phyloP scores from a whole-genome alignment of 1,284 basidiomycete genomes.

The Cutaneotrichosporon spelunceum region DNA sequence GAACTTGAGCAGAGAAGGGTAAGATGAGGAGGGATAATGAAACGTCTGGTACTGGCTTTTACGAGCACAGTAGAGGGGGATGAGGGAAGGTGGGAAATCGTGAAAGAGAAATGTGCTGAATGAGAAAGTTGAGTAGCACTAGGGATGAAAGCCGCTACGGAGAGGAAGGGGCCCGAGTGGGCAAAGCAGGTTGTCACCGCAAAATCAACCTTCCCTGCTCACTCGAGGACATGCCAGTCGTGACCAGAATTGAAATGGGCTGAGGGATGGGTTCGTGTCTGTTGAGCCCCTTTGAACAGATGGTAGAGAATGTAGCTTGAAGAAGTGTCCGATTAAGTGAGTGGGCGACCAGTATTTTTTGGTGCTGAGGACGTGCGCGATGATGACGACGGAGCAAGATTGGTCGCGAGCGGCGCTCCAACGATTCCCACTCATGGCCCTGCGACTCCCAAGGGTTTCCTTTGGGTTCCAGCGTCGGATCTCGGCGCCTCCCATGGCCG shows the following conservation, averaged over 20 bases:
- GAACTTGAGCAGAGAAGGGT: constrained; percentile 1
- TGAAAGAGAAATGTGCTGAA: constrained; percentile 9
- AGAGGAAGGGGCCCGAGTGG: not conserved
- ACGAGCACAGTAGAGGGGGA: not conserved
- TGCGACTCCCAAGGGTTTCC: too few relatives aligned
- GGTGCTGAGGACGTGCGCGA: not conserved
- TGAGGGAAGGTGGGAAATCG: not conserved
- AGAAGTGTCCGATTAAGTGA: not conserved
- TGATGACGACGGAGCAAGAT: not conserved
- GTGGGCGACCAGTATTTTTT: not conserved
- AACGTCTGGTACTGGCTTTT: not conserved
- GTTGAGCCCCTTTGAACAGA: not conserved
- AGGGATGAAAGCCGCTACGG: not conserved
- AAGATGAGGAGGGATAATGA: not conserved
- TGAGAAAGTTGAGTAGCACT: not conserved
- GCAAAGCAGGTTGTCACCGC: not conserved
- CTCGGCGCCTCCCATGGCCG: too few relatives aligned
- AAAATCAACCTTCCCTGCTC: not conserved
- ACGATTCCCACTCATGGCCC: too few relatives aligned
- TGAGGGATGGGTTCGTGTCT: not conserved
- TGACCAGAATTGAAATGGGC: not conserved
- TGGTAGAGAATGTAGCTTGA: not conserved
- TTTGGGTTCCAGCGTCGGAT: too few relatives aligned
- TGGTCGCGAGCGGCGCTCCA: not conserved
- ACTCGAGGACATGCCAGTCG: not conserved